A percentile compares a stretch with the other conserved stretches of the same genome.
These are phyloP conservation scores for Coemansia sp. DNA, from an alignment of 192 early-diverging fungal species.

Conservation along the genomic window DNA sequence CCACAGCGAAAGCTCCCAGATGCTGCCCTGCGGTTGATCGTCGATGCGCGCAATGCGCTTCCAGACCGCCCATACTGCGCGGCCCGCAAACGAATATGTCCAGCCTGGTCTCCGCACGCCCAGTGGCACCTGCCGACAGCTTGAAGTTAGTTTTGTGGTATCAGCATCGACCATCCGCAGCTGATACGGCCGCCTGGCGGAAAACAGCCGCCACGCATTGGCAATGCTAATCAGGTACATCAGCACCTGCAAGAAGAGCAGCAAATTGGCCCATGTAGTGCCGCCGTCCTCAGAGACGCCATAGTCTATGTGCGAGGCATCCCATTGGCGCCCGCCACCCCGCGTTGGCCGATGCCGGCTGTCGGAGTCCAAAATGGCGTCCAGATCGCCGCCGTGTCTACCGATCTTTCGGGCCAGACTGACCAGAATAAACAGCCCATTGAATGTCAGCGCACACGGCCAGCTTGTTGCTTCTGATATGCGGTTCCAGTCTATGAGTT, in stretches of 20 bases:
- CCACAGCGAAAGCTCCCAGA: constrained; percentile 54
- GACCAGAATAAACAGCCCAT: constrained; percentile 31
- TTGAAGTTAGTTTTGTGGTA: constrained; percentile 12
- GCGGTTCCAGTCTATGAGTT: constrained; percentile 48
- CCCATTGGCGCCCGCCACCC: constrained; percentile 10
- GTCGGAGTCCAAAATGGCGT: constrained; percentile 20
- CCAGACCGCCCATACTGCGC: constrained; percentile 28
- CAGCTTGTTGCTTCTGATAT: constrained; percentile 47
- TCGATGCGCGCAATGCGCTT: constrained; percentile 26
- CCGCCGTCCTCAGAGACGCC: not conserved
- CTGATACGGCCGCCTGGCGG: constrained; percentile 34
- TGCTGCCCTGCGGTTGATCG: constrained; percentile 36
- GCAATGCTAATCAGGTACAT: constrained; percentile 31
- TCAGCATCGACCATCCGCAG: constrained; percentile 27
- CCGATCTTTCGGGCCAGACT: constrained; percentile 24
- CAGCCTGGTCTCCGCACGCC: constrained; percentile 36
- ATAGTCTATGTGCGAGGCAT: not conserved
- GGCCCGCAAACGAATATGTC: constrained; percentile 30
- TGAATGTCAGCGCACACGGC: constrained; percentile 42
- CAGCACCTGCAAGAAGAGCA: constrained; percentile 23
- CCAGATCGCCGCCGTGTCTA: constrained; percentile 4
- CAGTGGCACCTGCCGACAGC: constrained; percentile 30
- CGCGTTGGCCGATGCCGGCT: constrained; percentile 5
- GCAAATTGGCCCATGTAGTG: constrained; percentile 11
- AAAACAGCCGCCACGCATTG: constrained; percentile 35